Base-by-base conservation (phyloP, 306 rosid genomes). In the Morella rubra region DNA sequence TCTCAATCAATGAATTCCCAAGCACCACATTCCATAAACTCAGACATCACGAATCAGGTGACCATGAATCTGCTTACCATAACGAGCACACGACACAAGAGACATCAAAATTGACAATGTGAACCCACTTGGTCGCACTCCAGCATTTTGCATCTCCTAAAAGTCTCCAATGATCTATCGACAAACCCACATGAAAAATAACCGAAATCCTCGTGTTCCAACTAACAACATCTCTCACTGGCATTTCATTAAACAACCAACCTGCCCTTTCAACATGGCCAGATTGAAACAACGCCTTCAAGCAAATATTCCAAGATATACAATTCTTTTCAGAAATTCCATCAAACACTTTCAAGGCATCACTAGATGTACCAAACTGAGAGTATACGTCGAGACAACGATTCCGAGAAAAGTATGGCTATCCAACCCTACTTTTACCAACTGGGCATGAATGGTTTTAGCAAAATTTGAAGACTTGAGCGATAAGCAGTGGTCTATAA, bases 191-290 rank as follows among this genome's bases (percentile, higher is more conserved):
- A 47, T 5, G 83, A 85, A 56, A 82, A 74, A 74, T 71, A 82
- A 60, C 93, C 5, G 90, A 90, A 75, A 93, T 86, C 89, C 88
- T 78, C 8, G 93, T 80, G 77, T 93, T 93, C 98, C 98, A 93
- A 78, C 86, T 77, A 75, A 93, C 93, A 2, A 87, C 93, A 69
- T 93, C 96, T 79, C 89, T 90, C 12, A 66, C 85, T 73, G 91
- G 92, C 90, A 93, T 93, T 93, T 45, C 89, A 69, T 81, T 96
- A 65, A 90, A 91, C 89, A 90, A 7, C 52, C 61, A 53, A 73
- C 66, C 42, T 9, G 96, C 96, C 20, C 77, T 78, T 22, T 73
- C 80, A 73, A 83, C 41, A 3, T 87, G 83, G 1, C 91, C 89
- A 60, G 82, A 80, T 74, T 80, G 66, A 5, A 88, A 68, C 56